A percentile compares a stretch with the other conserved stretches of the same genome.
These are phyloP conservation scores for Fusarium sp. DNA, from an alignment of 2,329 filamentous ascomycete genomes.

Conservation along the genomic window DNA sequence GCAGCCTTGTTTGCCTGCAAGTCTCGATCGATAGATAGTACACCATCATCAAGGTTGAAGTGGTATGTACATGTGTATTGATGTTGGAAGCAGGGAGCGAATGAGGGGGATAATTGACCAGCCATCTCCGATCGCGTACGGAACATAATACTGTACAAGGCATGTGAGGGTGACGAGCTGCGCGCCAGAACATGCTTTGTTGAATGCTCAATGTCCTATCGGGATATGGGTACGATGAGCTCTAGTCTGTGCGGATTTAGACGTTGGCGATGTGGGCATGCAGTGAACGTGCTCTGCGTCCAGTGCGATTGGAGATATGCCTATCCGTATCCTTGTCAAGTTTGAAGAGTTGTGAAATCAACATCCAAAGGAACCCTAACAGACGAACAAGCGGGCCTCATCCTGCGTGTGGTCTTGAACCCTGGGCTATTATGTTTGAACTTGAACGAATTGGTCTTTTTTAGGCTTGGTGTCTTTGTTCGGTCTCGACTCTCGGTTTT, in stretches of 20 bases:
- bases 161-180: conserved; percentile 46
- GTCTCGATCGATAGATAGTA: conserved; percentile 38
- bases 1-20: conserved; percentile 36
- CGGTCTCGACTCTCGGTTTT: conserved; percentile 31
- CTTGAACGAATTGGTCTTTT: conserved; percentile 36
- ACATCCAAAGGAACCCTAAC: conserved; percentile 22
- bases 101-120: conserved; percentile 29
- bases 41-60: conserved; percentile 24
- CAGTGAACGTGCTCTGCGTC: conserved; percentile 28
- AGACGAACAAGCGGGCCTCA: conserved; percentile 33
- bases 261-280: conserved; percentile 35
- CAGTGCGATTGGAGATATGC: conserved; percentile 12
- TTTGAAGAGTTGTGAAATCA: conserved; percentile 31
- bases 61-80: conserved; percentile 9
- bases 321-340: conserved; percentile 36
- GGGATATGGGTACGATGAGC: conserved; percentile 9
- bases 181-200: conserved; percentile 19
- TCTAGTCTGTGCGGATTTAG: conserved; percentile 39
- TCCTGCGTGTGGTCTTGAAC: conserved; percentile 22
- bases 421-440: conserved; percentile 30
- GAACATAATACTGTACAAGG: conserved; percentile 14
- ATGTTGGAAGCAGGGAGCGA: conserved; percentile 24
- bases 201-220: conserved; percentile 5
- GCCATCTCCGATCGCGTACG: conserved; percentile 30
- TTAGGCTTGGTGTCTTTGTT: conserved; percentile 28